A percentile compares a stretch with the other conserved stretches of the same genome.
These are phyloP conservation scores for Posidonia australis DNA, from an alignment of 106 monocot species.

Conservation along the genomic window DNA sequence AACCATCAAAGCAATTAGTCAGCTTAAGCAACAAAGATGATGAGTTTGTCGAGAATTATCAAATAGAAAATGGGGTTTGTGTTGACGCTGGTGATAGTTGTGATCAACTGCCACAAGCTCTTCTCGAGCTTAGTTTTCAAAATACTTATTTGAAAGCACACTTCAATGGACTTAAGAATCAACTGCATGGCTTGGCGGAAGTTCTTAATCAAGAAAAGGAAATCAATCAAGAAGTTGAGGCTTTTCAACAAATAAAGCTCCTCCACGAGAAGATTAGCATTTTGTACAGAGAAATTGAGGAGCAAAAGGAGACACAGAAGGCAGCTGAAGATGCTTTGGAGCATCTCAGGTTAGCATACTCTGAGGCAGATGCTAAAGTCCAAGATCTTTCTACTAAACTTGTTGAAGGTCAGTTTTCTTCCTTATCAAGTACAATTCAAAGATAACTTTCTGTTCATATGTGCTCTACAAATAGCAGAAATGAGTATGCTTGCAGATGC, in stretches of 20 bases:
- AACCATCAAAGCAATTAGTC: conserved; percentile 8
- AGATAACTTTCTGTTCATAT: not conserved
- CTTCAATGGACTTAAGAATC: conserved; percentile 20
- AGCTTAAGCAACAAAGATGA: conserved; percentile 8
- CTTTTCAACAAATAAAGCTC: conserved; percentile 24
- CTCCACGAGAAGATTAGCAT: conserved; percentile 45
- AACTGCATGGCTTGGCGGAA: conserved; percentile 8
- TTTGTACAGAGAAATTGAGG: conserved; percentile 48
- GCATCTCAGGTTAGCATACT: conserved; percentile 57
- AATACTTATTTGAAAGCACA: conserved; percentile 60
- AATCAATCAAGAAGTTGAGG: not conserved
- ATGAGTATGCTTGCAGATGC: not conserved
- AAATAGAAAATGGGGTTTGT: conserved; percentile 16
- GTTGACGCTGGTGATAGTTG: conserved; percentile 11
- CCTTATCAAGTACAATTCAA: not conserved
- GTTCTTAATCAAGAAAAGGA: conserved; percentile 5
- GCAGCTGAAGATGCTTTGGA: conserved; percentile 80
- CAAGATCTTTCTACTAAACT: conserved; percentile 65
- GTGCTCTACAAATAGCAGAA: not conserved
- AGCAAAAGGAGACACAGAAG: conserved; percentile 73
- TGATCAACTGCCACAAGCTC: conserved; percentile 26
- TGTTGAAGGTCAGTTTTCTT: conserved; percentile 45
- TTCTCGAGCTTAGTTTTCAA: conserved; percentile 50
- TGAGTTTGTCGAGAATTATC: conserved; percentile 8
- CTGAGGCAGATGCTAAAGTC: conserved; percentile 58